phyloP scores from a whole-genome alignment of 2,329 filamentous ascomycete genomes.

The Verruconis gallopava region DNA sequence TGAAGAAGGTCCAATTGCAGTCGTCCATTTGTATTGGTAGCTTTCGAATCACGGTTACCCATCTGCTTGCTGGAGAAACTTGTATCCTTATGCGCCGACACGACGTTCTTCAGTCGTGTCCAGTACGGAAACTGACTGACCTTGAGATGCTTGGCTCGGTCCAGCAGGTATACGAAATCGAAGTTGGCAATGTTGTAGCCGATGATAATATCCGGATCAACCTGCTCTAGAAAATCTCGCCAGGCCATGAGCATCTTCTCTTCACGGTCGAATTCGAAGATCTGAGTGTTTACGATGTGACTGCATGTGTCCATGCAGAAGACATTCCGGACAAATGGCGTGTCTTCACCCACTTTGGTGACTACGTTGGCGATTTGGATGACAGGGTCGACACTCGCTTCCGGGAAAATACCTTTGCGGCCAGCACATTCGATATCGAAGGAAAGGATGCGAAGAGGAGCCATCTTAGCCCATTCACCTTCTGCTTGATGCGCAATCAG shows the following conservation, averaged over 20 bases:
- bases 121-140: slow-evolving; percentile 71
- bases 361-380: slow-evolving; percentile 98
- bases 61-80: slow-evolving; percentile 98
- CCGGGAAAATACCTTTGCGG: slow-evolving; percentile 92
- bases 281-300: slow-evolving; percentile 85
- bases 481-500: slow-evolving; percentile 78
- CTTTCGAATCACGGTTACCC: slow-evolving; percentile 87
- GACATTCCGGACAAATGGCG: slow-evolving; percentile 91
- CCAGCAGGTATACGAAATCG: slow-evolving; percentile 90
- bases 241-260: slow-evolving; percentile 84
- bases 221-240: slow-evolving; percentile 78
- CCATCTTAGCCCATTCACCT: slow-evolving; percentile 97
- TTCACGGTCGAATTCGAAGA: slow-evolving; percentile 71
- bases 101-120: slow-evolving; percentile 61
- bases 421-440: slow-evolving; percentile 99
- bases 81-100: slow-evolving; percentile 60
- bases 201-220: slow-evolving; percentile 94
- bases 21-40: slow-evolving; percentile 87
- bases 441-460: slow-evolving; percentile 78
- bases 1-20: slow-evolving; percentile 92
- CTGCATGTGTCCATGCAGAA: slow-evolving; percentile 91
- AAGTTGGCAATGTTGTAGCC: slow-evolving; percentile 99
- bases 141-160: slow-evolving; percentile 76
- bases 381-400: slow-evolving; percentile 80
- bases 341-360: slow-evolving; percentile 84